Conservation (phyloP, 2,329 filamentous ascomycete genomes). For the Pyrenochaeta sp. region DNA sequence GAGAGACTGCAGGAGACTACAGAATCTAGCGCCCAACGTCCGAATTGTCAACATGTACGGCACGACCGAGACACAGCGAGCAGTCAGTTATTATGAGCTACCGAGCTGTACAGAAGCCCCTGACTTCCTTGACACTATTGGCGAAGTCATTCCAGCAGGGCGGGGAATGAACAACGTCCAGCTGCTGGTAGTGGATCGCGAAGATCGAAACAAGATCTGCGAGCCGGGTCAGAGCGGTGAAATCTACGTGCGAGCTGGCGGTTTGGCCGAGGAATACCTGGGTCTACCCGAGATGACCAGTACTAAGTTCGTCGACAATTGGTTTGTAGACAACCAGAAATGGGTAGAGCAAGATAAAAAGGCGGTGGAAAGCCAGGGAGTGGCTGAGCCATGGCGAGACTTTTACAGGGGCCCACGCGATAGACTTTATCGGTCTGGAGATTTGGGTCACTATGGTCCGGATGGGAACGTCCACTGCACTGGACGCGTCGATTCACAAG, state of each 20-base stretch:
- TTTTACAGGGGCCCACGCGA: conserved; percentile 85
- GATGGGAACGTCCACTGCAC: conserved; percentile 79
- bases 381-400: conserved; percentile 76
- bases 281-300: conserved; percentile 67
- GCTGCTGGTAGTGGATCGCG: conserved; percentile 80
- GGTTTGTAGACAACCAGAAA: conserved; percentile 79
- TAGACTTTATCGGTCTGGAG: conserved; percentile 85
- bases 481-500: conserved; percentile 84
- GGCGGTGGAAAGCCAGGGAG: conserved; percentile 55
- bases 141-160: conserved; percentile 83
- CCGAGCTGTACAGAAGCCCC: conserved; percentile 71
- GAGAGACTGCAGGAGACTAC: conserved; percentile 79
- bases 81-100: conserved; percentile 84
- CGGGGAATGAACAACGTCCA: conserved; percentile 90
- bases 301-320: conserved; percentile 83
- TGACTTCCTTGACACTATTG: conserved; percentile 68
- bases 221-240: conserved; percentile 84
- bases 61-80: conserved; percentile 83
- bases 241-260: conserved; percentile 81
- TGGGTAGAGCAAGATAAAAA: conserved; percentile 73
- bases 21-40: conserved; percentile 76
- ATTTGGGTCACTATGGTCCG: conserved; percentile 78
- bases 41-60: conserved; percentile 88
- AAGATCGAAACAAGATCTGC: conserved; percentile 73
- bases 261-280: conserved; percentile 83